Conservation (phyloP, 306 rosid genomes). For the Quercus robur region DNA sequence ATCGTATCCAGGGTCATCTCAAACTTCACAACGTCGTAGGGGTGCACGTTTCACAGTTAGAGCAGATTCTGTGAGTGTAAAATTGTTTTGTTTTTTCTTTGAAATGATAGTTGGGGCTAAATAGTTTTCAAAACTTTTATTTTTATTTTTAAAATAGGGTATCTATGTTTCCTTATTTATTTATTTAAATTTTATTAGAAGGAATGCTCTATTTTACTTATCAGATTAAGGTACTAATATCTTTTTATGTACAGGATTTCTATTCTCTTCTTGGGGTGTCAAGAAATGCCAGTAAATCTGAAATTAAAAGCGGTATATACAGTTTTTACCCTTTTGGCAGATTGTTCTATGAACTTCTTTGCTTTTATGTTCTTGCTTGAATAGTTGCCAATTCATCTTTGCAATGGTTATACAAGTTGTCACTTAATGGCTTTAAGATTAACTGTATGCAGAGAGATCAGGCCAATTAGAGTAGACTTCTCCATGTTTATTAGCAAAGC, state of each 20-base stretch:
- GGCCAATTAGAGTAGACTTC: neutral
- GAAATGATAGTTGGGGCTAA: neutral
- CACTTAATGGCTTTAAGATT: neutral
- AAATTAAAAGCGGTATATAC: constrained; percentile 84
- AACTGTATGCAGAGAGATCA: neutral
- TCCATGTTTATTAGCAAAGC: neutral
- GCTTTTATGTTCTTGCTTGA: neutral
- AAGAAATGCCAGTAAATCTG: constrained; percentile 79
- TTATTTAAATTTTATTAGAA: neutral
- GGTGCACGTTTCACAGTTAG: constrained; percentile 72
- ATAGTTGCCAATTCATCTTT: neutral
- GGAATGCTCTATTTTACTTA: constrained; percentile 2
- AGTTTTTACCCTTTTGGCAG: constrained; percentile 1
- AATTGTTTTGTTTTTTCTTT: constrained; percentile 11
- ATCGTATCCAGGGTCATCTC: constrained; percentile 39
- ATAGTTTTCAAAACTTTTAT: neutral
- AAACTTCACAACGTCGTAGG: constrained; percentile 46
- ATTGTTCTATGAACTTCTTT: neutral
- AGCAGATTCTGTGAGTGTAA: constrained; percentile 75
- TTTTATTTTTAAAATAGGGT: neutral
- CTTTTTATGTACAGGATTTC: constrained; percentile 60
- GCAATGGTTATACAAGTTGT: neutral
- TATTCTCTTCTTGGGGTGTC: constrained; percentile 95
- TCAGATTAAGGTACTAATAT: constrained; percentile 17
- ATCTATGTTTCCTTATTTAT: neutral